Evolutionary conservation across 2,329 filamentous ascomycete species (phyloP).

Genomic region (Coniochaeta sp.): DNA sequence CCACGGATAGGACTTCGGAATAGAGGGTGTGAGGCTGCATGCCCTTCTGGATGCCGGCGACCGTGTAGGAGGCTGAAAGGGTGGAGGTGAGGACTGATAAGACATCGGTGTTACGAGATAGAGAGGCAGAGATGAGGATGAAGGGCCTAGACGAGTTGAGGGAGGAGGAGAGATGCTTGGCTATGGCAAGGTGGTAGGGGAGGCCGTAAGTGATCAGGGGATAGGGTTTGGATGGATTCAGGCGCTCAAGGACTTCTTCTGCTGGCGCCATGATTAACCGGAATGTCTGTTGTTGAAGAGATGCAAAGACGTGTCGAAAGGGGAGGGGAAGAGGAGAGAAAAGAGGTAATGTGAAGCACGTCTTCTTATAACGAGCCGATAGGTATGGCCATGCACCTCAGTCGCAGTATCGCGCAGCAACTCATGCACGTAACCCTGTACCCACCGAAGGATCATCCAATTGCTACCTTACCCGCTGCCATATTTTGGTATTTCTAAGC

Average conservation of each 20-base stretch:
- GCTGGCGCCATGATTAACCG: neutral
- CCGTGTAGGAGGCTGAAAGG: neutral
- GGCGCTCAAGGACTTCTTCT: neutral
- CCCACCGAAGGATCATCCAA: neutral
- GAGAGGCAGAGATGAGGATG: neutral
- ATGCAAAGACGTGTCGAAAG: neutral
- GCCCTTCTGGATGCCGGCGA: conserved; percentile 9
- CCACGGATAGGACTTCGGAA: conserved; percentile 10
- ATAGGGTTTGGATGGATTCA: neutral
- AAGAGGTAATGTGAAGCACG: too few relatives aligned
- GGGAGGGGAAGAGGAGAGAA: too few relatives aligned
- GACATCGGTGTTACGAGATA: neutral
- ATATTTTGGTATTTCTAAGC: neutral
- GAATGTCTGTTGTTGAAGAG: neutral
- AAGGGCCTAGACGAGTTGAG: neutral
- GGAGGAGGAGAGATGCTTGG: neutral
- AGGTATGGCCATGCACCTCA: too few relatives aligned
- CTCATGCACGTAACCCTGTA: neutral
- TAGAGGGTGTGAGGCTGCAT: conserved; percentile 13
- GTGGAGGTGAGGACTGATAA: neutral
- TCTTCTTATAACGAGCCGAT: too few relatives aligned
- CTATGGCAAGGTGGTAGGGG: neutral
- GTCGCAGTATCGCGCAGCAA: neutral
- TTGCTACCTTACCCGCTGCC: neutral
- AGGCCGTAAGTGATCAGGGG: neutral